phyloP scores from a whole-genome alignment of 768 basidiomycete genomes.

The Cystofilobasidium bisporidii region DNA sequence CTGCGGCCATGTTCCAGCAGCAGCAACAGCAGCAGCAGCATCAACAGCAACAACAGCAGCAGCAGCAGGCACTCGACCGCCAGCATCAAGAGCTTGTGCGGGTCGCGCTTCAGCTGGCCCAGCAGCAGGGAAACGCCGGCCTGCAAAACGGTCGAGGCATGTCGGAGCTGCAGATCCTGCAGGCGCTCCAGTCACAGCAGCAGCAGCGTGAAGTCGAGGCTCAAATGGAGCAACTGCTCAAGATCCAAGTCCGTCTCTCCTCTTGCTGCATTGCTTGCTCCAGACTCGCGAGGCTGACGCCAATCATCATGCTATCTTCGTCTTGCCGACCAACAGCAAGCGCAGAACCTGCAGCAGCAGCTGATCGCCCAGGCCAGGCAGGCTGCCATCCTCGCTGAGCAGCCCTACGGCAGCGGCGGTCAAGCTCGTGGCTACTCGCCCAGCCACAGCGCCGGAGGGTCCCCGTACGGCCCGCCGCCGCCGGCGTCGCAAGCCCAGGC shows the following conservation, averaged over 20 bases:
- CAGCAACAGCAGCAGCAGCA: constrained; percentile 14
- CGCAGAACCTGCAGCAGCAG: constrained; percentile 28
- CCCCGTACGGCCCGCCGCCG: neutral
- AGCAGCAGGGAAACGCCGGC: neutral
- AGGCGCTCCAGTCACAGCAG: constrained; percentile 24
- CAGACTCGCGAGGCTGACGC: neutral
- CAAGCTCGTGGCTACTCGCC: neutral
- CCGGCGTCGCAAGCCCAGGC: constrained; percentile 23
- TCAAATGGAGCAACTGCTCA: constrained; percentile 27
- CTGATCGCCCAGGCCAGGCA: constrained; percentile 23
- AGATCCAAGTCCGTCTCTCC: constrained; percentile 19
- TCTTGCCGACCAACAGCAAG: constrained; percentile 15
- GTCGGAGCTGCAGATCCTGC: constrained; percentile 27
- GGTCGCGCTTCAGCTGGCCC: constrained; percentile 16
- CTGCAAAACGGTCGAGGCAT: neutral
- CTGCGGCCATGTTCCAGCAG: neutral
- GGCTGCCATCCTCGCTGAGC: constrained; percentile 25
- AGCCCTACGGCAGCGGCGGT: constrained; percentile 10
- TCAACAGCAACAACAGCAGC: constrained; percentile 14
- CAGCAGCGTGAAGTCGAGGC: constrained; percentile 25
- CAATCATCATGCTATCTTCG: too few relatives aligned
- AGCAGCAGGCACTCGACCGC: neutral
- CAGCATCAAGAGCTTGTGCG: constrained; percentile 27
- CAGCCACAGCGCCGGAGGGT: neutral
- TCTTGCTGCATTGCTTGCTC: neutral